phyloP scores from a whole-genome alignment of 2,329 filamentous ascomycete genomes.

The Aureobasidium sp. region DNA sequence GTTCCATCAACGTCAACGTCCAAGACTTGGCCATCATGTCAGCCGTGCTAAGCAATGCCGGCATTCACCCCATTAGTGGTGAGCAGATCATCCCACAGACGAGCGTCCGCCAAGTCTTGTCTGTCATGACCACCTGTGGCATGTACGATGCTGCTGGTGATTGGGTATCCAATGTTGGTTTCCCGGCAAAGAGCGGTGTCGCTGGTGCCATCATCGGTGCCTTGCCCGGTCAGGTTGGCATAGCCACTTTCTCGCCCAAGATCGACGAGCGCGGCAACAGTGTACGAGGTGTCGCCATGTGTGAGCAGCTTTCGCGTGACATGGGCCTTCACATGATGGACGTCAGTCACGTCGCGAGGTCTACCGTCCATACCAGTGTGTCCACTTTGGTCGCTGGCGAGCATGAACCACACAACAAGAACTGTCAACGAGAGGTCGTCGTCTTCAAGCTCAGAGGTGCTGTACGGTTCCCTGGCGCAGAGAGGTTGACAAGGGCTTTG shows the following conservation, averaged over 20 bases:
- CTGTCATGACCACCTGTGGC: conserved; percentile 38
- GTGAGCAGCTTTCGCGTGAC: conserved; percentile 22
- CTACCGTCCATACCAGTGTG: conserved; percentile 21
- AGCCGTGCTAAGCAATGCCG: conserved; percentile 34
- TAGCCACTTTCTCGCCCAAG: conserved; percentile 23
- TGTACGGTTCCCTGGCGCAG: conserved; percentile 22
- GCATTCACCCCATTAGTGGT: conserved; percentile 31
- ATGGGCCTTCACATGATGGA: conserved; percentile 25
- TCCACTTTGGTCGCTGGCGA: conserved; percentile 18
- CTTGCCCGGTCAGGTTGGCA: conserved; percentile 22
- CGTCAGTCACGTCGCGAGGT: conserved; percentile 22
- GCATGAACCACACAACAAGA: conserved; percentile 6
- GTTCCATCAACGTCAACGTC: conserved; percentile 38
- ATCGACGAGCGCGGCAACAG: conserved; percentile 22
- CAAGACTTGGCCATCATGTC: conserved; percentile 38
- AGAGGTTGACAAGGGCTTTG: conserved; percentile 22
- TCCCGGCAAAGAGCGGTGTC: conserved; percentile 34
- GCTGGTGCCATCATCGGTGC: conserved; percentile 22
- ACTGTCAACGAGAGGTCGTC: conserved; percentile 17
- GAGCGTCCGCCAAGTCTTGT: conserved; percentile 36
- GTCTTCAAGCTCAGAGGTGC: conserved; percentile 23
- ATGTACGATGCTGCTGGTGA: conserved; percentile 39
- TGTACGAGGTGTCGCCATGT: conserved; percentile 22
- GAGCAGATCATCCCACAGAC: conserved; percentile 32
- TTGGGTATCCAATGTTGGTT: conserved; percentile 35